Evolutionary conservation across 148 eudicot genomes (phyloP), one percentile per base, ranked within the genome.

Genomic region (Diospyros kaki): DNA sequence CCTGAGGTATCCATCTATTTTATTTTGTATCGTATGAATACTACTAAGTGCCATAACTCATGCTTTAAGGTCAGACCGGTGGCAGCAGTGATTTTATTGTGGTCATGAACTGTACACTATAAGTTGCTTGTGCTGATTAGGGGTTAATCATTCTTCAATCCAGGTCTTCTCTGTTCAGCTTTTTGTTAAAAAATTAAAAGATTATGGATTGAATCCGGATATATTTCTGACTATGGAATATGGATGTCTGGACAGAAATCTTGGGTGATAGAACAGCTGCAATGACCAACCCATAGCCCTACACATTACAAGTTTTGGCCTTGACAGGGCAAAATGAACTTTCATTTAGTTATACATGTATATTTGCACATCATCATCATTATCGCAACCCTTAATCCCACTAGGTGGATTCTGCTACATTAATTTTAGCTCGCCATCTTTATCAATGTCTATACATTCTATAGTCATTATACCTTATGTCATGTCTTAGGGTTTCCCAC

Each of bases 1-100:
- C 81, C 89, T 38, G 97, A 94, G 97, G 98, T 94, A 71, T 52
- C 90, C 80, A 52, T 52, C 63, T 56, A 56, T 58, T 76, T 18
- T 7, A 61, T 66, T 73, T 56, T n/a, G 7, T 72, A 8, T 51
- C 38, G 9, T 52, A 54, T 64, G 38, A 62, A 12, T 9, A 10
- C 18, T 44, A n/a, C 46, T 3, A 42, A 42, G 15, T 65, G 14
- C 52, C 52, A n/a, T 48, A 62, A 2, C 5, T 38, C 40, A 52
- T n/a, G 48, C 28, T 14, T 63, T 38, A 1, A 38, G 38, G 4
- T 10, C 15, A 48, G 51, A 51, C 51, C 63, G 58, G 64, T 71
- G 53, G 45, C 38, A 15, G 52, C 5, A 44, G 51, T 46, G 45
- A 59, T 59, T 11, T 54, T 9, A 40, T 58, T 9, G n/a, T n/a